These are phyloP conservation scores for Aspergillus affinis DNA, from an alignment of 495 filamentous ascomycete species.

Conservation along the genomic window DNA sequence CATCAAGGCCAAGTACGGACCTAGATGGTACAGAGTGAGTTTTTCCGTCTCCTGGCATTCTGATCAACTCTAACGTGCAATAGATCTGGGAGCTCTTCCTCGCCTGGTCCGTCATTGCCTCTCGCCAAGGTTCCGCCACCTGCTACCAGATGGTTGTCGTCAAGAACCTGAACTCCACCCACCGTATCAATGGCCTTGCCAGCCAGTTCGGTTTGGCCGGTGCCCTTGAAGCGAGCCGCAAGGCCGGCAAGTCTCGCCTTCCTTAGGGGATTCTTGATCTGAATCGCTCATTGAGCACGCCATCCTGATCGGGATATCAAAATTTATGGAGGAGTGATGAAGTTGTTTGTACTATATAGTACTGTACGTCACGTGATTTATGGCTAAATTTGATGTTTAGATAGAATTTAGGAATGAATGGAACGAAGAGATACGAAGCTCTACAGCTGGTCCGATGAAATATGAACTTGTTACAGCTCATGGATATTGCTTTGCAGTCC, in stretches of 20 bases:
- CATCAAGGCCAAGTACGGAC: conserved; percentile 52
- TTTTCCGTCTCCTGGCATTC: background rate
- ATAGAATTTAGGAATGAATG: background rate
- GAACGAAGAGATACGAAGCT: background rate
- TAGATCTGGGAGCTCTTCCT: conserved; percentile 38
- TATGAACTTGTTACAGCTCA: no score
- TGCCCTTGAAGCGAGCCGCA: conserved; percentile 24
- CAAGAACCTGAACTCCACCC: conserved; percentile 33
- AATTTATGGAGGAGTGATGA: background rate
- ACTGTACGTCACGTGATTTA: background rate
- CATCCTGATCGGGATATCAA: no score
- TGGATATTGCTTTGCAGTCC: no score
- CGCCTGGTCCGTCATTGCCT: conserved; percentile 32
- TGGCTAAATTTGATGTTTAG: background rate
- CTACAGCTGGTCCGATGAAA: no score
- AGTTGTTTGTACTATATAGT: background rate
- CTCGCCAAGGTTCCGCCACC: conserved; percentile 30
- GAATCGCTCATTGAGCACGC: background rate
- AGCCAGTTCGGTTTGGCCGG: conserved; percentile 27
- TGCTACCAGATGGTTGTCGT: conserved; percentile 34
- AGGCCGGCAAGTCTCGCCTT: conserved; percentile 23
- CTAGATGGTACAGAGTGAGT: conserved; percentile 53
- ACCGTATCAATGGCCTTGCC: conserved; percentile 26
- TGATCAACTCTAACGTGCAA: conserved; percentile 3
- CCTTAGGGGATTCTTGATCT: background rate